A percentile compares a stretch with the other conserved stretches of the same genome.
These are phyloP conservation scores for Penicillium glabrum DNA, from an alignment of 2,329 filamentous ascomycete species.

Conservation along the genomic window DNA sequence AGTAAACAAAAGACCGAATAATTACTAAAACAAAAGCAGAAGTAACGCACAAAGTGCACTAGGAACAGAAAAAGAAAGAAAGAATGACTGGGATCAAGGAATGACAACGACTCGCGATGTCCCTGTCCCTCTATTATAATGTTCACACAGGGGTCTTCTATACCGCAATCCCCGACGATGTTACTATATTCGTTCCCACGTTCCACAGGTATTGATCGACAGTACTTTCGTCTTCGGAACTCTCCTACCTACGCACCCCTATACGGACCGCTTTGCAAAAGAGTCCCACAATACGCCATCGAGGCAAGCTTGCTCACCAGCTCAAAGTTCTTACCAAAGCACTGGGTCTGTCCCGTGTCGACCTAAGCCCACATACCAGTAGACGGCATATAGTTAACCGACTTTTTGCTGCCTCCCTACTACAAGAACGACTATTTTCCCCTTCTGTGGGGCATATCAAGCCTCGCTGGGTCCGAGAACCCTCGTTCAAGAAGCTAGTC, in stretches of 20 bases:
- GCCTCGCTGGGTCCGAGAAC: not conserved
- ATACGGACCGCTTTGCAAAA: not conserved
- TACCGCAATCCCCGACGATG: not conserved
- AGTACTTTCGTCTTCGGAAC: not conserved
- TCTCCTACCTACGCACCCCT: not conserved
- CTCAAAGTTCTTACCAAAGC: not conserved
- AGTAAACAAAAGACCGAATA: not conserved
- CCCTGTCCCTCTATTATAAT: slow-evolving; percentile 1
- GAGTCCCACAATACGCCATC: not conserved
- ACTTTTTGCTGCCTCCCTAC: not conserved
- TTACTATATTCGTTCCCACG: not conserved
- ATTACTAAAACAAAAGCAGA: not conserved
- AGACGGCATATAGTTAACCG: not conserved
- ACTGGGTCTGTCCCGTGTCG: slow-evolving; percentile 2
- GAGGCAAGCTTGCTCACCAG: not conserved
- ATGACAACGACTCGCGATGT: not conserved
- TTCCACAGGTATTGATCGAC: slow-evolving; percentile 8
- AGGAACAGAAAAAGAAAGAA: not conserved
- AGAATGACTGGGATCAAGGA: not conserved
- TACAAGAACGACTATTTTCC: not conserved
- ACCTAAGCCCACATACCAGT: not conserved
- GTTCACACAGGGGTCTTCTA: not conserved
- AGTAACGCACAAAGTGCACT: not conserved
- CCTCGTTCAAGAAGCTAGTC: slow-evolving; percentile 3
- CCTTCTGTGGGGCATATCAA: not conserved